Conservation (phyloP, 768 basidiomycete genomes). For the Amanita rubescens region DNA sequence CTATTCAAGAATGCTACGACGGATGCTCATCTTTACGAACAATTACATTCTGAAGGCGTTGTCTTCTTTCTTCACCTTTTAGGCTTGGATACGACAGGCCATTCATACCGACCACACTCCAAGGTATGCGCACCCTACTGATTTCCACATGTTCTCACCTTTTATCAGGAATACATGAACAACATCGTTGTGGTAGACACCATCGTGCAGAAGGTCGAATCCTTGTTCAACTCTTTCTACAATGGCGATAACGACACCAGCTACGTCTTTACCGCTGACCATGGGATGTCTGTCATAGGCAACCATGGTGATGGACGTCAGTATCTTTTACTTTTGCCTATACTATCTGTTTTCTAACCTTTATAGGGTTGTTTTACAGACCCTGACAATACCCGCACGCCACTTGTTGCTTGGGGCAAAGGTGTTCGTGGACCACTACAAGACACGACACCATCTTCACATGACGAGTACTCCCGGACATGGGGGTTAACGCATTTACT, state of each 20-base stretch:
- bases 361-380: slow-evolving; percentile 33
- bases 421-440: slow-evolving; percentile 67
- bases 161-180: slow-evolving; percentile 69
- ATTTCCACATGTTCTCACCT: background rate
- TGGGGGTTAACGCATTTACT: slow-evolving; percentile 56
- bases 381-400: slow-evolving; percentile 84
- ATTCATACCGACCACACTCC: slow-evolving; percentile 80
- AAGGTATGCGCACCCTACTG: slow-evolving; percentile 29
- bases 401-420: slow-evolving; percentile 75
- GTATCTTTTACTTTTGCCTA: slow-evolving; percentile 11
- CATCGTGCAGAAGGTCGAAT: slow-evolving; percentile 62
- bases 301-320: slow-evolving; percentile 86
- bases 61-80: slow-evolving; percentile 82
- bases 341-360: background rate
- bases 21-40: slow-evolving; percentile 37
- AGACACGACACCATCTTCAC: slow-evolving; percentile 48
- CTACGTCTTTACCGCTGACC: slow-evolving; percentile 81
- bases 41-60: slow-evolving; percentile 51
- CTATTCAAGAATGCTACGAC: slow-evolving; percentile 60
- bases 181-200: slow-evolving; percentile 76
- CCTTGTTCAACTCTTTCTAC: slow-evolving; percentile 57
- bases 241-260: slow-evolving; percentile 53
- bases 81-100: slow-evolving; percentile 82
- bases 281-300: slow-evolving; percentile 84
- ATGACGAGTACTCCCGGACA: slow-evolving; percentile 60